Conservation (phyloP, 2,329 filamentous ascomycete genomes). For the Colletotrichum aenigma region DNA sequence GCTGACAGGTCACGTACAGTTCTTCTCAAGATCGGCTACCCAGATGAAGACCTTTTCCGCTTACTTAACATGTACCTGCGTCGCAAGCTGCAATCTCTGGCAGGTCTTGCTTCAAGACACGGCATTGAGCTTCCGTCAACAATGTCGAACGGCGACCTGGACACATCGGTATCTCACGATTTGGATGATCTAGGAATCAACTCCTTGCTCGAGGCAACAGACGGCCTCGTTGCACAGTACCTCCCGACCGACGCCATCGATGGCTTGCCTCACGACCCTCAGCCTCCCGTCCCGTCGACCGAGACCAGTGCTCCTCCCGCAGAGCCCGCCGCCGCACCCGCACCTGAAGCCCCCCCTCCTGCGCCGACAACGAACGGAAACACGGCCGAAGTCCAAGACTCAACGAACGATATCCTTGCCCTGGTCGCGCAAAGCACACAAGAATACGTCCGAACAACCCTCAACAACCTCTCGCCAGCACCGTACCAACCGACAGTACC, state of each 20-base stretch:
- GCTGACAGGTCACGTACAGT: slow-evolving; percentile 37
- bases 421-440: slow-evolving; percentile 48
- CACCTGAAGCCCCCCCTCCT: slow-evolving; percentile 1
- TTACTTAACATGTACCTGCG: slow-evolving; percentile 36
- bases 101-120: slow-evolving; percentile 37
- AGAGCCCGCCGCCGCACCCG: neutral
- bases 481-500: slow-evolving; percentile 47
- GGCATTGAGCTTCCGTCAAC: slow-evolving; percentile 37
- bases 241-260: slow-evolving; percentile 36
- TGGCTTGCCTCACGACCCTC: slow-evolving; percentile 2
- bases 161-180: slow-evolving; percentile 30
- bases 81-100: slow-evolving; percentile 34
- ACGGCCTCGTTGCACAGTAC: slow-evolving; percentile 43
- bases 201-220: slow-evolving; percentile 46
- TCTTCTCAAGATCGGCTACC: slow-evolving; percentile 9
- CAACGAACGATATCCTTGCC: slow-evolving; percentile 44
- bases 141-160: slow-evolving; percentile 31
- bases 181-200: slow-evolving; percentile 40
- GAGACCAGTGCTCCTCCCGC: slow-evolving; percentile 12
- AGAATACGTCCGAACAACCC: slow-evolving; percentile 48
- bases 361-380: slow-evolving; percentile 26
- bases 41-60: slow-evolving; percentile 27
- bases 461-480: slow-evolving; percentile 45
- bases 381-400: slow-evolving; percentile 35
- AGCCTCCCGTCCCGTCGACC: slow-evolving; percentile 17